Conservation (phyloP, 2,329 filamentous ascomycete species). For the Aureobasidium sp. region DNA sequence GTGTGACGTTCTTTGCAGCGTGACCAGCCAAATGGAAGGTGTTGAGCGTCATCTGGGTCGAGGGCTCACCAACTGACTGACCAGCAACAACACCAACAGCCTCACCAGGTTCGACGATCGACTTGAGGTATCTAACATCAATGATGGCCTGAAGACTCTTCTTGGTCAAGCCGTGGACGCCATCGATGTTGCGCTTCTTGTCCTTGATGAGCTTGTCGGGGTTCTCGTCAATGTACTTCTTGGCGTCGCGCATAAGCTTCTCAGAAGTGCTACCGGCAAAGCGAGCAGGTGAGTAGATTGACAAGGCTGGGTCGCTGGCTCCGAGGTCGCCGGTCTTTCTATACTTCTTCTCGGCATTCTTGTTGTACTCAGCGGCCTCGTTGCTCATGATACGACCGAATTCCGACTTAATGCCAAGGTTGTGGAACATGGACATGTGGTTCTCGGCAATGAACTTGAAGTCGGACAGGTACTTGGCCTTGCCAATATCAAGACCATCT, state of each 20-base stretch:
- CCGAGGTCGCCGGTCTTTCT: slow-evolving; percentile 63
- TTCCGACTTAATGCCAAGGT: slow-evolving; percentile 58
- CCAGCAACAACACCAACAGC: slow-evolving; percentile 95
- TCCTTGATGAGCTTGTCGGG: slow-evolving; percentile 52
- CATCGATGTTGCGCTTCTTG: slow-evolving; percentile 49
- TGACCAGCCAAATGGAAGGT: slow-evolving; percentile 99
- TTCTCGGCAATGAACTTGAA: slow-evolving; percentile 90
- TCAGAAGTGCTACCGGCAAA: slow-evolving; percentile 85
- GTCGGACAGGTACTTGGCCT: slow-evolving; percentile 83
- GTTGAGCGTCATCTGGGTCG: slow-evolving; percentile 98
- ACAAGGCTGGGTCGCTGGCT: slow-evolving; percentile 67
- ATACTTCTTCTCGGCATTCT: slow-evolving; percentile 68
- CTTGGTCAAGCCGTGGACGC: slow-evolving; percentile 41
- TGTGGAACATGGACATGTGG: slow-evolving; percentile 68
- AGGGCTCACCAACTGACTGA: slow-evolving; percentile 94
- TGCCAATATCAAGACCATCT: slow-evolving; percentile 88
- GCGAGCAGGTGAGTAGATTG: slow-evolving; percentile 66
- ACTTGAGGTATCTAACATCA: slow-evolving; percentile 86
- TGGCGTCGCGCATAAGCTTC: slow-evolving; percentile 66
- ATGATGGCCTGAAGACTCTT: slow-evolving; percentile 79
- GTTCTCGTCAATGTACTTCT: slow-evolving; percentile 72
- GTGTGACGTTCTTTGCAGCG: slow-evolving; percentile 95
- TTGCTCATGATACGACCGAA: slow-evolving; percentile 55
- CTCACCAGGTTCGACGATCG: slow-evolving; percentile 88
- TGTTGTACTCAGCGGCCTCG: slow-evolving; percentile 56